Percentiles rank a stretch among this genome's conserved stretches.
These are phyloP conservation scores for Auriscalpium orientale DNA, from an alignment of 768 basidiomycete species.

Conservation along the genomic window DNA sequence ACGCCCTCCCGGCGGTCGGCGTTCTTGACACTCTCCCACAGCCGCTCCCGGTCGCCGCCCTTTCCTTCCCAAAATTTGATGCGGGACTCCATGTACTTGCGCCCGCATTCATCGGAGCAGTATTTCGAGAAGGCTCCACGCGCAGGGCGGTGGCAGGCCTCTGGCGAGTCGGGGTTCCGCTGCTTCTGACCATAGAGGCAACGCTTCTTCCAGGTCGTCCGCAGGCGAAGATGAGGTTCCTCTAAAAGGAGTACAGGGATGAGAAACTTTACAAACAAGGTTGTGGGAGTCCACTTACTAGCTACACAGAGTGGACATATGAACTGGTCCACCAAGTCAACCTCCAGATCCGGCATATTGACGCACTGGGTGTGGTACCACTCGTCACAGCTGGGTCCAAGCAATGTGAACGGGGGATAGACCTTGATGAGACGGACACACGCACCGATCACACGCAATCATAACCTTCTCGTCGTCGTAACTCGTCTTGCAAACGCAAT, in stretches of 20 bases:
- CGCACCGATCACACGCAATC: slow-evolving; percentile 91
- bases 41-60: slow-evolving; percentile 51
- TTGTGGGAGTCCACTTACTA: slow-evolving; percentile 43
- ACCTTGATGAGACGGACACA: not conserved
- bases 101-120: slow-evolving; percentile 84
- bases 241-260: slow-evolving; percentile 31
- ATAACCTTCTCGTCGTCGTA: slow-evolving; percentile 86
- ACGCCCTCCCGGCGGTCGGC: slow-evolving; percentile 67
- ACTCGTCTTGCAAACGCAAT: slow-evolving; percentile 81
- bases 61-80: slow-evolving; percentile 55
- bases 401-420: not conserved
- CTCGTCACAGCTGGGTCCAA: slow-evolving; percentile 66
- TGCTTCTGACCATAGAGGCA: slow-evolving; percentile 67
- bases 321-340: slow-evolving; percentile 89
- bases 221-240: slow-evolving; percentile 48
- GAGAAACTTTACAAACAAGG: not conserved
- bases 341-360: slow-evolving; percentile 68
- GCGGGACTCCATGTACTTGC: slow-evolving; percentile 60
- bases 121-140: slow-evolving; percentile 84
- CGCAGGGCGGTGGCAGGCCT: slow-evolving; percentile 73
- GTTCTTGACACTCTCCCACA: slow-evolving; percentile 71
- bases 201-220: slow-evolving; percentile 74
- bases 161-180: slow-evolving; percentile 49
- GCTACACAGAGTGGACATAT: slow-evolving; percentile 76
- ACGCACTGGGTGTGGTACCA: slow-evolving; percentile 93